Conservation (phyloP, 768 basidiomycete genomes). For the Suillus placidus region DNA sequence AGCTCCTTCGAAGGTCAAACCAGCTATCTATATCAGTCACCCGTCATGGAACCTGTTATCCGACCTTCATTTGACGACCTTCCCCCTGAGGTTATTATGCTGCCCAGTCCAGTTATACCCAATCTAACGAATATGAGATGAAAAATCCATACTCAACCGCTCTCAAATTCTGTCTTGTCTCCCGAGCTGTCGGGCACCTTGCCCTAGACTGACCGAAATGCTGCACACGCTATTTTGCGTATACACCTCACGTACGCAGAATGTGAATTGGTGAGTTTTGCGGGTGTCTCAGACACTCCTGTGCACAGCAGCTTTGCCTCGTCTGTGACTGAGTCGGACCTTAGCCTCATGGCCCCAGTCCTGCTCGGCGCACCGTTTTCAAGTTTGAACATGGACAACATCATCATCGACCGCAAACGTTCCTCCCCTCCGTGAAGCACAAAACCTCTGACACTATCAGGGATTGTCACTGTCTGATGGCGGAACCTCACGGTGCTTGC, state of each 20-base stretch:
- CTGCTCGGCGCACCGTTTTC: slow-evolving; percentile 4
- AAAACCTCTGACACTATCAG: too few species aligned
- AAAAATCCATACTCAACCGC: slow-evolving; percentile 26
- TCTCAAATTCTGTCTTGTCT: slow-evolving; percentile 36
- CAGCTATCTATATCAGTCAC: too few species aligned
- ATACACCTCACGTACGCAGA: slow-evolving; percentile 32
- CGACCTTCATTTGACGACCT: slow-evolving; percentile 28
- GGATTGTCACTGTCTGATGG: too few species aligned
- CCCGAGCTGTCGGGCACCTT: slow-evolving; percentile 33
- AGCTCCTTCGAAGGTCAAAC: too few species aligned
- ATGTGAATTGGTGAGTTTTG: slow-evolving; percentile 37
- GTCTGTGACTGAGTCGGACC: slow-evolving; percentile 24
- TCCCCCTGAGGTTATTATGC: slow-evolving; percentile 39
- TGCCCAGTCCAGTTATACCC: slow-evolving; percentile 35
- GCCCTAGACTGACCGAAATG: slow-evolving; percentile 41
- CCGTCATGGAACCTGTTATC: not conserved
- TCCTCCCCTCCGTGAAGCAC: too few species aligned
- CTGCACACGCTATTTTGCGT: slow-evolving; percentile 40
- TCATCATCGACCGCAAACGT: too few species aligned
- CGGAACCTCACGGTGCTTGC: slow-evolving; percentile 6
- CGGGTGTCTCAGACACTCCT: slow-evolving; percentile 16
- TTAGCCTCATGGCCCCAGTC: slow-evolving; percentile 10
- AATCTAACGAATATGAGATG: slow-evolving; percentile 16
- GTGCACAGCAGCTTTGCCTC: slow-evolving; percentile 12
- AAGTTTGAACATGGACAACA: too few species aligned